A percentile compares a stretch with the other conserved stretches of the same genome.
phyloP scores from a whole-genome alignment of 148 eudicot genomes.

The Fallopia convolvulus region DNA sequence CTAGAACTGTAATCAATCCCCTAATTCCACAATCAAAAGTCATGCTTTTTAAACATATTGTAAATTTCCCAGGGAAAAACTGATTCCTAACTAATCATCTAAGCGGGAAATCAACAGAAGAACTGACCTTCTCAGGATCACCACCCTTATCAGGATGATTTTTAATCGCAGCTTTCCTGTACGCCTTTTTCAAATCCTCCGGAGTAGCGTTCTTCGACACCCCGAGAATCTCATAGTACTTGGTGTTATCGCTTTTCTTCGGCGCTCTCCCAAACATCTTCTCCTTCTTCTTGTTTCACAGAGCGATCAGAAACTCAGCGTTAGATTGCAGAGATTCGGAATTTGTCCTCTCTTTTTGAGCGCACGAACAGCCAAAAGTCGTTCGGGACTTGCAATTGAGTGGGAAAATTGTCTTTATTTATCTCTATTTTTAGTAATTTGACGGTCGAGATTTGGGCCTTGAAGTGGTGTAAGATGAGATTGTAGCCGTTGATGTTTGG shows the following conservation, averaged over 20 bases:
- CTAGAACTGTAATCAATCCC: neutral
- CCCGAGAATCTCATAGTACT: constrained; percentile 44
- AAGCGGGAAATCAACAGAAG: neutral
- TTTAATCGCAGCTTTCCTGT: constrained; percentile 39
- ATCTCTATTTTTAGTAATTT: neutral
- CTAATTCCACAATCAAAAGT: neutral
- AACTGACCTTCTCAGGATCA: constrained; percentile 41
- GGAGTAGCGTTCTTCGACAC: constrained; percentile 33
- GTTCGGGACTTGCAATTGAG: neutral
- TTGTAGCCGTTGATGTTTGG: neutral
- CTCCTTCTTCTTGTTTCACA: neutral
- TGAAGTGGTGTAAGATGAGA: neutral
- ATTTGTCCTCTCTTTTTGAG: neutral
- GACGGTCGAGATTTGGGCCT: neutral
- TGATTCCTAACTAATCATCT: neutral
- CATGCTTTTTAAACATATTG: neutral
- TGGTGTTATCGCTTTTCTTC: constrained; percentile 36
- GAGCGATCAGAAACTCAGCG: neutral
- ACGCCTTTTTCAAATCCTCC: constrained; percentile 48
- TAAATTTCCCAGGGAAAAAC: neutral
- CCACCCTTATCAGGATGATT: constrained; percentile 51
- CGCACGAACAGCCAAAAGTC: neutral
- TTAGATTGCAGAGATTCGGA: neutral
- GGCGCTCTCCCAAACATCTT: constrained; percentile 47
- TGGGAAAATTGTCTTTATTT: neutral